Evolutionary conservation across 352 stramenopile species (phyloP), one percentile per base, ranked within the genome.

Genomic region (Pythium aquatile): DNA sequence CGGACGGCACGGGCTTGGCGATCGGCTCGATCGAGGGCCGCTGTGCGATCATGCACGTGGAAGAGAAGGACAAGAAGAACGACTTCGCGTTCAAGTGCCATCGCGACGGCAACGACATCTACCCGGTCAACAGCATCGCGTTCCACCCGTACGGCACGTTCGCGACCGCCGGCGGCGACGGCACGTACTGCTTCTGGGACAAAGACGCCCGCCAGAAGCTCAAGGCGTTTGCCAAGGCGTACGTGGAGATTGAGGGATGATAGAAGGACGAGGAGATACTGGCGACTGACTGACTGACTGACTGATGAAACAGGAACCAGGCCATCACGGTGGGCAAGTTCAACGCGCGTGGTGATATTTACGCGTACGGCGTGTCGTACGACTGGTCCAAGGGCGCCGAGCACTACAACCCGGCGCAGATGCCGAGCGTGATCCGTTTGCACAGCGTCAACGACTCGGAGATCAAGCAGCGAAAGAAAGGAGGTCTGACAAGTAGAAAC

Each of bases 101-200:
- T 72, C 84, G 93, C 35, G 88, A 97, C 46, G 81, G 78, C 61
- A 74, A 76, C 28, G 75, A 95, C 54, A 96, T 98, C 71, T 97
- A 94, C 62, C 81, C 87, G 1, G 55, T 98, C 20, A 97, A 92
- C 73, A 90, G 68, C 46, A 92, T 98, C 58, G 73, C 80, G 55
- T 98, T 98, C 73, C 92, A 98, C 72, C 79, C 81, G 33, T 90
- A 92, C 66, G 96, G 96, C 37, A 99, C 95, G n/a, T 98, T 99
- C 75, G 88, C 96, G 2, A 99, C 97, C 14, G 92, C 96, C 6
- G 97, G 97, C 14, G 83, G 85, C 29, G 97, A 99, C 71, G 96
- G 96, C 52, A 94, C 97, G 42, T 98, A 97, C 64, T 98, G 96
- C 73, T 99, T 99, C 78, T 99, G 97, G 97, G 97, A 99, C 82